These are phyloP conservation scores for Stephanodiscus minutulus DNA, from an alignment of 108 stramenopile species.

Conservation along the genomic window DNA sequence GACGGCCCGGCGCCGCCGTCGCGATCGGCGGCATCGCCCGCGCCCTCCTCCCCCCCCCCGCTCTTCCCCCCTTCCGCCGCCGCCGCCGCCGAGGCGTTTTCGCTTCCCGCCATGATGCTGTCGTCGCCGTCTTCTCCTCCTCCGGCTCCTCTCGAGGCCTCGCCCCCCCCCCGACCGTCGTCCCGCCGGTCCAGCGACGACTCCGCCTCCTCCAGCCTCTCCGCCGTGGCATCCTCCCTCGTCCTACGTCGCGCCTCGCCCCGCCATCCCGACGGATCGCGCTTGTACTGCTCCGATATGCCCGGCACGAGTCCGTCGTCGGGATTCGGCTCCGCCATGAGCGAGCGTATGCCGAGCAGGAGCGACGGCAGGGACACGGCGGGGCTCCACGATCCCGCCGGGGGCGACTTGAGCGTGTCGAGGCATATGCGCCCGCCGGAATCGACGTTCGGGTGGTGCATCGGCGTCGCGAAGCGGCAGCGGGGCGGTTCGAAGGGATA, in stretches of 20 bases:
- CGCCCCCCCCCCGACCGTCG: not conserved
- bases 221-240: slow-evolving; percentile 41
- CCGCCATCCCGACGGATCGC: slow-evolving; percentile 30
- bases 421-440: slow-evolving; percentile 71
- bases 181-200: slow-evolving; percentile 20
- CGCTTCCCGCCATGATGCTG: not conserved
- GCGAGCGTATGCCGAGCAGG: slow-evolving; percentile 64
- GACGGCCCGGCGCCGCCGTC: not conserved
- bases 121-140: not conserved
- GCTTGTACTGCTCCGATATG: slow-evolving; percentile 56
- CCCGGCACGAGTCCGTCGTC: slow-evolving; percentile 80
- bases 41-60: not conserved
- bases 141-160: not conserved
- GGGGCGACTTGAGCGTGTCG: slow-evolving; percentile 63
- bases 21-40: not conserved
- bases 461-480: slow-evolving; percentile 69
- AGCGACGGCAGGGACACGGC: slow-evolving; percentile 71
- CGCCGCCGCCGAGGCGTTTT: too few species aligned
- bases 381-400: slow-evolving; percentile 70
- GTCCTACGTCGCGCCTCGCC: slow-evolving; percentile 43
- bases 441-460: slow-evolving; percentile 78
- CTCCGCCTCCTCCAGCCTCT: slow-evolving; percentile 40
- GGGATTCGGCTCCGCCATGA: slow-evolving; percentile 71
- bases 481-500: slow-evolving; percentile 79
- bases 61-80: too few species aligned